Percentiles rank a stretch among this genome's conserved stretches.
phyloP scores from a whole-genome alignment of 257 asterid genomes.

The Forsythia suspensa region DNA sequence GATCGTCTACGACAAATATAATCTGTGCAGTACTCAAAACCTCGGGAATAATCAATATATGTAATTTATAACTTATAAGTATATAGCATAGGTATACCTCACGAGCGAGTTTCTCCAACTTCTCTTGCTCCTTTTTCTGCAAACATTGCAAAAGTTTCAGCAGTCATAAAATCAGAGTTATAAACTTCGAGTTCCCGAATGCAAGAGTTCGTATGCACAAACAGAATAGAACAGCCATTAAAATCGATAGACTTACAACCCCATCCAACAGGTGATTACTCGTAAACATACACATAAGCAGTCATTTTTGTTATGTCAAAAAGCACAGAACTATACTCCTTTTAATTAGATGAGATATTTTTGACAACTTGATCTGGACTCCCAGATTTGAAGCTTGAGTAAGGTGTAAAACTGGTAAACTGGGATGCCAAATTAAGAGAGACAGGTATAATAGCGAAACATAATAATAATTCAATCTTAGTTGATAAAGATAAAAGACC shows the following conservation, averaged over 20 bases:
- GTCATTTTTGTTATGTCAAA: neutral
- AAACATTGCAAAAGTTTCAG: constrained; percentile 14
- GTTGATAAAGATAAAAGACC: neutral
- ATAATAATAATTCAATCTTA: neutral
- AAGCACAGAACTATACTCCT: neutral
- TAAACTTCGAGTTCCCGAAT: neutral
- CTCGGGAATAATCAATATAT: neutral
- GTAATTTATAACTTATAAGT: neutral
- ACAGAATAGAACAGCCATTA: neutral
- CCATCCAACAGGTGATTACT: neutral
- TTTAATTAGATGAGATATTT: neutral
- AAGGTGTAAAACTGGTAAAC: neutral
- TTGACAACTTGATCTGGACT: neutral
- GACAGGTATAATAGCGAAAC: neutral
- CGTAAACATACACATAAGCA: neutral
- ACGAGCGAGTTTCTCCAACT: constrained; percentile 86
- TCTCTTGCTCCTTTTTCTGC: constrained; percentile 89
- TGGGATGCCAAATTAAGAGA: neutral
- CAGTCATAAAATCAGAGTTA: constrained; percentile 8
- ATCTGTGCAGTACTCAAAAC: neutral
- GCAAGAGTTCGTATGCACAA: neutral
- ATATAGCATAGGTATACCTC: constrained; percentile 46
- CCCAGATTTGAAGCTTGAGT: constrained; percentile 3
- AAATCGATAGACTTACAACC: neutral
- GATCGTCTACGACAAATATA: neutral